phyloP scores from a whole-genome alignment of 805 yeast species.

The Myxozyma melibiosi region DNA sequence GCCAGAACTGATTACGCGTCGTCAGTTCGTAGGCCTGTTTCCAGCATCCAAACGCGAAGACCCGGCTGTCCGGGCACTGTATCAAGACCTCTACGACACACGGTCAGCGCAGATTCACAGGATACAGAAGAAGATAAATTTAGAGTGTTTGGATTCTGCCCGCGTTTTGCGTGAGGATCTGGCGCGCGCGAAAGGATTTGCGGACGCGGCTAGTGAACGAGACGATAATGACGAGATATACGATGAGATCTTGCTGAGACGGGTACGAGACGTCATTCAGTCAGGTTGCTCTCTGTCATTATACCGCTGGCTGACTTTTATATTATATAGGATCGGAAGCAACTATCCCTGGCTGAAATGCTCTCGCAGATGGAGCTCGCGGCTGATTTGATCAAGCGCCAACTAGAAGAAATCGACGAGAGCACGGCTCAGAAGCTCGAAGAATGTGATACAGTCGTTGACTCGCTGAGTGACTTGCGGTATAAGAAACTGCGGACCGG shows the following conservation, averaged over 20 bases:
- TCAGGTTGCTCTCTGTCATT: not conserved
- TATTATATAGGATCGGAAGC: not conserved
- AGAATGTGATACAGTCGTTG: slow-evolving; percentile 11
- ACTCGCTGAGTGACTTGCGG: slow-evolving; percentile 28
- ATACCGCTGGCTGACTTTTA: not conserved
- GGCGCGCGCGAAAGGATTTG: not conserved
- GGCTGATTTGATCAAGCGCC: slow-evolving; percentile 5
- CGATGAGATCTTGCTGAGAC: slow-evolving; percentile 8
- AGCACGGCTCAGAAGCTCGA: not conserved
- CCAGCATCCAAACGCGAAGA: slow-evolving; percentile 19
- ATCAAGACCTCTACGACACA: slow-evolving; percentile 15
- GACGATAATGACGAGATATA: slow-evolving; percentile 10
- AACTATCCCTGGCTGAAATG: slow-evolving; percentile 13
- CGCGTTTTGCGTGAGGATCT: slow-evolving; percentile 2
- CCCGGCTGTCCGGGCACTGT: slow-evolving; percentile 14
- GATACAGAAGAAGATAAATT: slow-evolving; percentile 11
- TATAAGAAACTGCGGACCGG: slow-evolving; percentile 13
- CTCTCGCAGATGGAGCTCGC: slow-evolving; percentile 23
- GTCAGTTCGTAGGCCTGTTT: slow-evolving; percentile 19
- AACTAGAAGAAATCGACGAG: slow-evolving; percentile 8
- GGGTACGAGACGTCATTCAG: not conserved
- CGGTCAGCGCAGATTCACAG: slow-evolving; percentile 2
- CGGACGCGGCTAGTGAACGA: slow-evolving; percentile 4
- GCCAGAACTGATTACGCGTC: slow-evolving; percentile 21
- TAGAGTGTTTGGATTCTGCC: slow-evolving; percentile 18